Evolutionary conservation across 148 eudicot genomes (phyloP), one percentile per base, ranked within the genome.

Genomic region (Camellia japonica): DNA sequence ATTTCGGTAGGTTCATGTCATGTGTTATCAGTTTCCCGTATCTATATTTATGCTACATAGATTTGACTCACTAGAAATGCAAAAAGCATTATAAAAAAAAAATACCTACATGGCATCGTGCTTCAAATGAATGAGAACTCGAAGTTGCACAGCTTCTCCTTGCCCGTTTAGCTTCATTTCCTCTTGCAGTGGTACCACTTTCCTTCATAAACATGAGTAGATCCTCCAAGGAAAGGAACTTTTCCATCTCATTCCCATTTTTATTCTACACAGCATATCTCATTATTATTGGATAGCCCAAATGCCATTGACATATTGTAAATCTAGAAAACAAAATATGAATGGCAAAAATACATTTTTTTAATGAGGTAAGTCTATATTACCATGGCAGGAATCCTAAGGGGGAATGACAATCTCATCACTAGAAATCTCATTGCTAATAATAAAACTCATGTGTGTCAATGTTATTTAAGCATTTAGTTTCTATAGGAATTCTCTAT

Each of bases 91-190:
- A 62, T 51, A 79, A 13, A 49, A 43, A 78, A 38, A 80, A 66
- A 61, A 69, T 58, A 83, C 94, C 73, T 91, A 95, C 98, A 87
- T 80, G 81, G 71, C 97, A 95, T 59, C 78, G 83, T 61, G 78
- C 77, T 85, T 85, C 86, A 80, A 30, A 54, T 74, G 88, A 65
- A 82, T 75, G 85, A 74, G 90, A 71, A 81, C 68, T 80, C 71
- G 86, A 86, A 82, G 87, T 73, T 68, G 56, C 56, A 41, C 30
- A 47, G 72, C 80, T 85, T 82, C 77, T 83, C 82, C 81, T 85
- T 77, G 79, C 68, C 74, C 79, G 80, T 83, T 88, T 87, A 38
- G 76, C 86, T 74, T 81, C 82, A 49, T 68, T 80, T 83, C 55
- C 82, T 75, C 30, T 58, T 65, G 83, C 79, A 23, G 78, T n/a